A percentile compares a stretch with the other conserved stretches of the same genome.
Evolutionary conservation across 345 rosid species (phyloP).

Genomic region (Euphorbia tirucalli): DNA sequence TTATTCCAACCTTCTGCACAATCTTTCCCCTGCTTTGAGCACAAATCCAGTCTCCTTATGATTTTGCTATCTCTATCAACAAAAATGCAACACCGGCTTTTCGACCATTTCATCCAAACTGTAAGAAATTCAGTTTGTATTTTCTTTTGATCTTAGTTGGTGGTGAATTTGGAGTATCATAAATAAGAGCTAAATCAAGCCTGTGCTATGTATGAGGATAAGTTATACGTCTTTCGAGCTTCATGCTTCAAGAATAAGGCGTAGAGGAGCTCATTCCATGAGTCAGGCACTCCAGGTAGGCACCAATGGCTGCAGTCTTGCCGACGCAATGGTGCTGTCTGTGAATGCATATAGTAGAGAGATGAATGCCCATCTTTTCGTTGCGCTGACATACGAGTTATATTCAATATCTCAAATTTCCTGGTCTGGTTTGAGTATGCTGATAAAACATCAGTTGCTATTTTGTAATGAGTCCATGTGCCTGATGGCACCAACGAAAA

Average conservation of each 20-base stretch:
- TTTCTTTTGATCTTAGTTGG: neutral
- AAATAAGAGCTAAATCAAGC: conserved; percentile 21
- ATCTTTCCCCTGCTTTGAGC: neutral
- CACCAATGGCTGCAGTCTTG: conserved; percentile 99
- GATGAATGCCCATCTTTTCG: conserved; percentile 53
- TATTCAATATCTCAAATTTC: conserved; percentile 29
- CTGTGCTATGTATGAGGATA: conserved; percentile 18
- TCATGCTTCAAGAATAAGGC: conserved; percentile 62
- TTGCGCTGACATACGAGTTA: conserved; percentile 37
- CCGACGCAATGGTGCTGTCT: conserved; percentile 20
- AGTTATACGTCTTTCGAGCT: conserved; percentile 20
- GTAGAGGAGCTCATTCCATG: conserved; percentile 80
- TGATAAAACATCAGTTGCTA: conserved; percentile 23
- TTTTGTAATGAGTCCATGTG: conserved; percentile 35
- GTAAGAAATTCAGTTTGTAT: conserved; percentile 10
- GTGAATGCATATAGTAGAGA: conserved; percentile 26
- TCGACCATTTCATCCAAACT: neutral
- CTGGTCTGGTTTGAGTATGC: conserved; percentile 14
- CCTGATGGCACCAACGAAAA: conserved; percentile 37
- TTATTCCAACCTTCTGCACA: conserved; percentile 11
- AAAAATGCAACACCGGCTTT: neutral
- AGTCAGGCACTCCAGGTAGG: conserved; percentile 85
- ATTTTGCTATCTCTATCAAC: conserved; percentile 9
- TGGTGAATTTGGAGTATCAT: no score
- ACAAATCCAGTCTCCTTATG: neutral